These are phyloP conservation scores for Schizosaccharomyces japonicus DNA, from an alignment of 805 yeast species.

Conservation along the genomic window DNA sequence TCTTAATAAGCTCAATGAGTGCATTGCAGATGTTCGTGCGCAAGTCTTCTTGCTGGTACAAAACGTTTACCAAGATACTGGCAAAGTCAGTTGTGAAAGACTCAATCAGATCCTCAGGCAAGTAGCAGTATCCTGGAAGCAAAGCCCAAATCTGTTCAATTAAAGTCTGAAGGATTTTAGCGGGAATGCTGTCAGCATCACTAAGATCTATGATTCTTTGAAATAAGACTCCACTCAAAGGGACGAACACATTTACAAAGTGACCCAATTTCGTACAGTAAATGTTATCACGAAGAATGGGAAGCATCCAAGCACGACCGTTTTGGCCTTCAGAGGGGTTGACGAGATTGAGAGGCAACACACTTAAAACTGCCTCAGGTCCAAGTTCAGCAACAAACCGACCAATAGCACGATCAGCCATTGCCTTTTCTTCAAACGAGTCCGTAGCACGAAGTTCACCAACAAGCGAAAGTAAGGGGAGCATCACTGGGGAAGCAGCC, in stretches of 20 bases:
- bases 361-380: constrained; percentile 53
- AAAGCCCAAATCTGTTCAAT: constrained; percentile 82
- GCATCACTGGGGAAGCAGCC: constrained; percentile 47
- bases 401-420: background rate
- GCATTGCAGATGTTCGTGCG: constrained; percentile 71
- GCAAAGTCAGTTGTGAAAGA: constrained; percentile 62
- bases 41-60: constrained; percentile 51
- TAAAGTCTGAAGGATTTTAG: constrained; percentile 61
- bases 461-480: constrained; percentile 40
- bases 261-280: constrained; percentile 42
- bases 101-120: constrained; percentile 46
- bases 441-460: constrained; percentile 77
- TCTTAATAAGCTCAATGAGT: constrained; percentile 45
- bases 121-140: constrained; percentile 67
- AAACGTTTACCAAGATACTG: constrained; percentile 39
- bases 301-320: constrained; percentile 93
- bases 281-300: constrained; percentile 68
- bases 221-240: constrained; percentile 22
- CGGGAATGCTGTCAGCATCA: constrained; percentile 25
- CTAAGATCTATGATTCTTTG: constrained; percentile 12
- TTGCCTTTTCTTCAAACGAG: constrained; percentile 5
- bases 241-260: constrained; percentile 40
- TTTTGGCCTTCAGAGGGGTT: constrained; percentile 19
- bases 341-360: constrained; percentile 53
- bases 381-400: constrained; percentile 25